Evolutionary conservation across 768 basidiomycete species (phyloP), one percentile per base, ranked within the genome.

Genomic region (Gloeopeniophorella convolvens): DNA sequence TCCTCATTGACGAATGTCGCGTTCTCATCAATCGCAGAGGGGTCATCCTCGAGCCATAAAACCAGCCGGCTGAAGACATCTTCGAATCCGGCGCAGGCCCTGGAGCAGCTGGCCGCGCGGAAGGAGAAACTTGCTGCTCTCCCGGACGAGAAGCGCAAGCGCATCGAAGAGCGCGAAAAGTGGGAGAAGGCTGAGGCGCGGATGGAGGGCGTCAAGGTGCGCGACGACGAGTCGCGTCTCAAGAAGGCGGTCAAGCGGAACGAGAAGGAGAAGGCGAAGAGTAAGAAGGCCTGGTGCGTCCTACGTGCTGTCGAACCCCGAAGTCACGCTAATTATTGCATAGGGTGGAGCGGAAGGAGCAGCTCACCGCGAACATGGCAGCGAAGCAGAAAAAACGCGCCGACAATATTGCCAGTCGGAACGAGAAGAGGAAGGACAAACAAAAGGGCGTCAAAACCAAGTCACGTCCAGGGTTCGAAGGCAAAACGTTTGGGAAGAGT

Each of bases 161-260:
- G 74, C 37, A 77, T 83, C 11, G 82, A 89, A 64, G 93, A 93
- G 62, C 77, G 77, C 48, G 86, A 93, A 51, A 80, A 84, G 61
- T 97, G 93, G 90, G 80, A 80, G 42, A 95, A 94, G 68, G 92
- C 94, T 0, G 81, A 84, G 62, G 82, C 89, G 26, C 76, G 90
- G 42, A 71, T 96, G 51, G 89, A 89, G 47, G 96, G 96, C 2
- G 83, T 84, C 41, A 99, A 97, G 67, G 83, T 99, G 26, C 79
- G 78, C 42, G 96, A 98, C 59, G 89, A 94, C 59, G 90, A 91
- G 63, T 64, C 59, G 1, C 71, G 84, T 37, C 66, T 99, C 61
- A 97, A 95, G 72, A 97, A 96, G 71, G 92, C 92, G 34, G 82
- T 79, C 7, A 98, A 96, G 73, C 73, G 89, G 65, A 84, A 89